phyloP scores from a whole-genome alignment of 2,329 filamentous ascomycete species.

The Xylariaceae sp. region DNA sequence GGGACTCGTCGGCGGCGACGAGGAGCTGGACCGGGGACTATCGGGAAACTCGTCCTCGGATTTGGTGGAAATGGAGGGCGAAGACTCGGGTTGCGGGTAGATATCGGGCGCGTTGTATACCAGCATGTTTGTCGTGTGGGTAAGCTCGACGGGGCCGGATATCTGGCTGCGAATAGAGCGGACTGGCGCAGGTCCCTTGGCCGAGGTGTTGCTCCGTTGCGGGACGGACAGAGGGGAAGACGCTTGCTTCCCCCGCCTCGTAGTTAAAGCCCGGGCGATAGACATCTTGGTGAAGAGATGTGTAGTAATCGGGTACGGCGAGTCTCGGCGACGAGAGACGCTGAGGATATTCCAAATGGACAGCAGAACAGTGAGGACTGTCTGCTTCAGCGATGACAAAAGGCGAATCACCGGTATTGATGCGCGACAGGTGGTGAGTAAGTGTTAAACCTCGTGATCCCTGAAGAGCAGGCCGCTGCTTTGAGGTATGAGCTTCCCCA shows the following conservation, averaged over 20 bases:
- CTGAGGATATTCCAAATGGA: no score
- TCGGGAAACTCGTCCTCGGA: conserved; percentile 67
- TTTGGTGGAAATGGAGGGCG: conserved; percentile 43
- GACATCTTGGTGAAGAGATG: conserved; percentile 52
- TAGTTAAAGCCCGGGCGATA: conserved; percentile 65
- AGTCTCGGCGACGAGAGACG: no score
- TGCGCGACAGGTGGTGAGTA: no score
- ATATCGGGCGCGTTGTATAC: conserved; percentile 92
- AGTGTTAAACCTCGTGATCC: no score
- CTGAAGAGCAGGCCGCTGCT: no score
- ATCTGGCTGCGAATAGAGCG: conserved; percentile 62
- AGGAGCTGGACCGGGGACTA: conserved; percentile 45
- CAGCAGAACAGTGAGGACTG: no score
- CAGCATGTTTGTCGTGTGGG: conserved; percentile 94
- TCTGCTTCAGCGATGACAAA: no score
- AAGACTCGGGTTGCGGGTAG: conserved; percentile 38
- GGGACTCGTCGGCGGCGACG: conserved; percentile 61
- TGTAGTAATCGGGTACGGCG: conserved; percentile 4
- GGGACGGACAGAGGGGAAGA: conserved; percentile 33
- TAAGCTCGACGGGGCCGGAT: conserved; percentile 75
- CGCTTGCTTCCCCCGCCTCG: conserved; percentile 55
- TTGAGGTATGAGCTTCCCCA: no score
- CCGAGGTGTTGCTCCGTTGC: conserved; percentile 41
- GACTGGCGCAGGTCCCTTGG: conserved; percentile 33
- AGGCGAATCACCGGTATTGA: no score